Base-by-base conservation (phyloP, 148 eudicot species). In the Beta vulgaris region DNA sequence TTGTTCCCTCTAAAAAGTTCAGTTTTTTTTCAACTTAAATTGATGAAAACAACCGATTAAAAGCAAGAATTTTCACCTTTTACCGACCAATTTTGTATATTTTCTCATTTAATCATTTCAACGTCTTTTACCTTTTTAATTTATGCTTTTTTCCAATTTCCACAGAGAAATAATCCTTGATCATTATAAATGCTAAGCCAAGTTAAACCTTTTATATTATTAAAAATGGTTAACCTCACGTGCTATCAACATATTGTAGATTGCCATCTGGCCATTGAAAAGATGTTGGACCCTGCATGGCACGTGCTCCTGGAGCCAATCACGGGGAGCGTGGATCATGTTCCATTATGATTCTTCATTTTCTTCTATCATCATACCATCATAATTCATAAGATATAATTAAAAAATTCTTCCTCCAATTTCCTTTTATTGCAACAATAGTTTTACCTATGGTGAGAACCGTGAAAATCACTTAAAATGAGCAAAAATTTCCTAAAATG, bases 11-110 rank as follows among this genome's bases (percentile, higher is more conserved):
- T 66, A 39, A 67, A 61, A 53, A 44, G 51, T 74, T 54, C 40
- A 74, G 60, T 34, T 54, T 72, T 69, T 72, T 67, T 0, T 61
- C 67, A 18, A 60, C 73, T 73, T 23, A 69, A 65, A 72, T 75
- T 78, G 77, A 82, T 78, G 74, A 66, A 80, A 31, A 13, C 71
- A 66, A 71, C 72, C 72, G 61, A 67, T 75, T 40, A 43, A 74
- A n/a, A 72, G 65, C 6, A 58, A 54, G 7, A 28, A 51, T 3
- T 62, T 74, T 40, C 23, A 32, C 37, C 25, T 63, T 65, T 66
- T 79, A 76, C 83, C 87, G 83, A 81, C 85, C 85, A 81, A 81
- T 68, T 75, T 71, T 74, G 62, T 72, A 61, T n/a, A 44, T 66
- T 37, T 77, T 39, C 76, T 63, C 68, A 16, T 31, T 1, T 43